phyloP scores from a whole-genome alignment of 2,329 filamentous ascomycete species.

The Beauveria varroae region DNA sequence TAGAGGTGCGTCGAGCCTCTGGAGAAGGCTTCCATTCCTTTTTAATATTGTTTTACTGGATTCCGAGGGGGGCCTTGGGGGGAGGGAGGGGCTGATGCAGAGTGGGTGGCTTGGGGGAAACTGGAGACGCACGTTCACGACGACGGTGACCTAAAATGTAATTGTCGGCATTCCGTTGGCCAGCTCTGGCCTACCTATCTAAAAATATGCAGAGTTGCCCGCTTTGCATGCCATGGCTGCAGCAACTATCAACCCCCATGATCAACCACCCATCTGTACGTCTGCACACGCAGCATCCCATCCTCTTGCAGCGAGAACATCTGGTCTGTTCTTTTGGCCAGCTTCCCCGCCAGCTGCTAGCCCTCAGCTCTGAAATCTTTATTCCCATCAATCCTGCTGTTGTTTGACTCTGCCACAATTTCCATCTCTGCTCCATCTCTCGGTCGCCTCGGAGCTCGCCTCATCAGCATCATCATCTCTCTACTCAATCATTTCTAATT shows the following conservation, averaged over 20 bases:
- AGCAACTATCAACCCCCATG: not conserved
- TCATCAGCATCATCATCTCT: not conserved
- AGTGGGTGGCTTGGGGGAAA: not conserved
- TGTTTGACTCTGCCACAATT: no score
- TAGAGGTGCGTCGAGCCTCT: not conserved
- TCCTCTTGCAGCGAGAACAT: not conserved
- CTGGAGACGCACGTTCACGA: not conserved
- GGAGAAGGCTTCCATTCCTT: not conserved
- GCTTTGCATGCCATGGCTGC: not conserved
- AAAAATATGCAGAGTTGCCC: constrained; percentile 5
- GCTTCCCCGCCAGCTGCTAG: not conserved
- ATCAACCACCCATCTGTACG: not conserved
- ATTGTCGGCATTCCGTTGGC: constrained; percentile 5
- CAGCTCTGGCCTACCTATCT: not conserved
- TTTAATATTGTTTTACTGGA: not conserved
- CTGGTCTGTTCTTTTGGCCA: not conserved
- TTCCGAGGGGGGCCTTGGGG: not conserved
- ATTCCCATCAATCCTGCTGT: no score
- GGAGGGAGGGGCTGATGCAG: not conserved
- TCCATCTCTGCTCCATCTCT: not conserved
- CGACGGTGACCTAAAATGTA: not conserved
- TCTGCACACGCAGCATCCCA: not conserved
- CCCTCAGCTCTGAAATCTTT: no score
- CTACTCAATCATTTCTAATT: no score
- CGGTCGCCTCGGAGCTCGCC: not conserved